A percentile compares a stretch with the other conserved stretches of the same genome.
These are phyloP conservation scores for Straminergon stramineum DNA, from an alignment of 225 moss, liverwort and hornwort genomes.

Conservation along the genomic window DNA sequence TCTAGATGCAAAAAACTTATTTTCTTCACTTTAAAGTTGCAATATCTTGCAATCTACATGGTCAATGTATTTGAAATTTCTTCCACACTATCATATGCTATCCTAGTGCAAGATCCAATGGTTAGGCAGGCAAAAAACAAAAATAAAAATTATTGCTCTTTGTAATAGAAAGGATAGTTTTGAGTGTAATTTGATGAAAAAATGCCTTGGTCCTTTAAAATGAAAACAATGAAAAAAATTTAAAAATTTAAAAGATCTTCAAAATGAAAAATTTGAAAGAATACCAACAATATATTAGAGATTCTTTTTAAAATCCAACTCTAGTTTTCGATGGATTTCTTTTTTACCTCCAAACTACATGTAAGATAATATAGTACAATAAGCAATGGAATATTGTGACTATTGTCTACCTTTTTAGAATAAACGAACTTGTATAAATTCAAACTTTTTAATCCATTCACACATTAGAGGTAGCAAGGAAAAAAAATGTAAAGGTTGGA, in stretches of 20 bases:
- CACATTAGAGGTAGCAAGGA: neutral
- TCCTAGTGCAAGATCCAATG: too few relatives aligned
- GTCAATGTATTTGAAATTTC: too few relatives aligned
- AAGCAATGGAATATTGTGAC: too few relatives aligned
- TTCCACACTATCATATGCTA: too few relatives aligned
- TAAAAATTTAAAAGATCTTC: neutral
- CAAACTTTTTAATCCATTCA: neutral
- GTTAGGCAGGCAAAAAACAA: too few relatives aligned
- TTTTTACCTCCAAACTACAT: neutral
- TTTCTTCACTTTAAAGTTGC: too few relatives aligned
- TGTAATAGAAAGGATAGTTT: neutral
- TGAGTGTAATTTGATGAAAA: neutral
- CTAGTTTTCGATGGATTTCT: neutral
- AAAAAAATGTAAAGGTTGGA: neutral
- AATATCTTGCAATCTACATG: too few relatives aligned
- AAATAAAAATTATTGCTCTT: neutral
- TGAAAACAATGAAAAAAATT: neutral
- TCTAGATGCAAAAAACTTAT: too few relatives aligned
- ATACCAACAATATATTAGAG: neutral
- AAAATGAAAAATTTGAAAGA: neutral
- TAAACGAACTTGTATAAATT: neutral
- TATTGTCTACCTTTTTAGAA: too few relatives aligned
- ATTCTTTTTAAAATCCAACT: neutral
- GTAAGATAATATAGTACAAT: neutral
- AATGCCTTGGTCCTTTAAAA: neutral